Evolutionary conservation across 768 basidiomycete species (phyloP), one percentile per base, ranked within the genome.

Genomic region (Termitomyces sp.): DNA sequence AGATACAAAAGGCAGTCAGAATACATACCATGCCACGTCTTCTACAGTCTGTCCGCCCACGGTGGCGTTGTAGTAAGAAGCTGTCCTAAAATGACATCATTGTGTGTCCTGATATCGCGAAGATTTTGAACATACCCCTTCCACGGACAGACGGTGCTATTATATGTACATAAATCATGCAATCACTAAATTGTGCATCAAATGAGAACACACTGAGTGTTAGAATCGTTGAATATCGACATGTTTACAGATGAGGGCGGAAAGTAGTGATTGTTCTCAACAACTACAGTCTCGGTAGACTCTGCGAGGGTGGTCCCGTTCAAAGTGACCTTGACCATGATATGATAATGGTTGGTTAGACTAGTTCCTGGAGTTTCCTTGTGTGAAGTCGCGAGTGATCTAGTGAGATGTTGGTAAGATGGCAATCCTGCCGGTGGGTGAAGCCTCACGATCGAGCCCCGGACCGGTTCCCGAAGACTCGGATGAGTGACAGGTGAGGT

Each of bases 211-310:
- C 55, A 86, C 85, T 70, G 74, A 0, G 85, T 88, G 36, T 72
- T 61, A 1, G 90, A 91, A 20, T 72, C 67, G 16, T 58, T 74
- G 60, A 91, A 76, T 13, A 76, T 60, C 4, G 74, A 68, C 42
- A 69, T 74, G 40, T 79, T 73, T 26, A 91, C 72, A 1, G 79
- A 71, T 1, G 74, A 68, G 0, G 84, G 83, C 4, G 90, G 88
- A 67, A 91, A 91, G 72, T 91, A 91, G 61, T 88, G 82, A 61
- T 88, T 90, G 13, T 79, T 80, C 63, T 90, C 87, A 46, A 91
- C 78, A 6, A 81, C 68, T 36, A 82, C 71, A 0, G 88, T 85
- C 0, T 75, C 69, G 60, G 75, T 70, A 7, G 80, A 82, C 54
- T 88, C 80, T 0, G 89, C 89, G 63, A 92, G 76, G 14, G 79